phyloP scores from a whole-genome alignment of 805 yeast species.

The Candida berthetii region DNA sequence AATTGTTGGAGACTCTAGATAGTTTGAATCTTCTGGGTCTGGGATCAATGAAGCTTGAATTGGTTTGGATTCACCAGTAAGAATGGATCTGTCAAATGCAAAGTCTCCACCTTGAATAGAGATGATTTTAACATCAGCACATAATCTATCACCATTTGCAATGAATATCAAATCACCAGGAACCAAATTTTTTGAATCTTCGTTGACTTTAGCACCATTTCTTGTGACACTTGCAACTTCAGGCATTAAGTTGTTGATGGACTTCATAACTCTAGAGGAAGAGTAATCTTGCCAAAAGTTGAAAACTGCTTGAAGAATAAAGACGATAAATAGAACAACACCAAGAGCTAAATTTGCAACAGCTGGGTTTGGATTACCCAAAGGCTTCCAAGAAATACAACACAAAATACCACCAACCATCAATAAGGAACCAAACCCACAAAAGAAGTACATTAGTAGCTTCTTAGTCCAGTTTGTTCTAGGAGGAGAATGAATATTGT shows the following conservation, averaged over 20 bases:
- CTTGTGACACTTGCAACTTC: conserved; percentile 28
- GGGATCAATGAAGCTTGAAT: conserved; percentile 22
- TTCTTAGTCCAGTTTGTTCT: conserved; percentile 25
- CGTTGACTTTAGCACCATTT: conserved; percentile 21
- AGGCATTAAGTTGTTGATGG: conserved; percentile 38
- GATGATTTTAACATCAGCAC: conserved; percentile 41
- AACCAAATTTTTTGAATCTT: conserved; percentile 29
- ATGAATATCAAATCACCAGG: conserved; percentile 39
- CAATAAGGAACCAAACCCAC: conserved; percentile 41
- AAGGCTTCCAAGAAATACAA: conserved; percentile 39
- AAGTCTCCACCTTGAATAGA: conserved; percentile 28
- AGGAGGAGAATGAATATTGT: conserved; percentile 32
- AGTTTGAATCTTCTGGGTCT: conserved; percentile 28
- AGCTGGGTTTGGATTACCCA: conserved; percentile 38
- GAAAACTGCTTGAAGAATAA: conserved; percentile 35
- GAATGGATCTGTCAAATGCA: conserved; percentile 37
- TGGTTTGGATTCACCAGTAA: conserved; percentile 45
- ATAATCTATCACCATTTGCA: conserved; percentile 32
- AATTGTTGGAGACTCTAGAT: conserved; percentile 34
- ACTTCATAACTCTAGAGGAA: conserved; percentile 40
- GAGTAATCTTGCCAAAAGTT: conserved; percentile 43
- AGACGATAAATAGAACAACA: conserved; percentile 31
- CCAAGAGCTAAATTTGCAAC: conserved; percentile 37
- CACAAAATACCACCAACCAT: conserved; percentile 36
- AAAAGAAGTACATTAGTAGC: conserved; percentile 34